A percentile compares a stretch with the other conserved stretches of the same genome.
phyloP scores from a whole-genome alignment of 2,329 filamentous ascomycete genomes.

The Cercospora nicotianae region DNA sequence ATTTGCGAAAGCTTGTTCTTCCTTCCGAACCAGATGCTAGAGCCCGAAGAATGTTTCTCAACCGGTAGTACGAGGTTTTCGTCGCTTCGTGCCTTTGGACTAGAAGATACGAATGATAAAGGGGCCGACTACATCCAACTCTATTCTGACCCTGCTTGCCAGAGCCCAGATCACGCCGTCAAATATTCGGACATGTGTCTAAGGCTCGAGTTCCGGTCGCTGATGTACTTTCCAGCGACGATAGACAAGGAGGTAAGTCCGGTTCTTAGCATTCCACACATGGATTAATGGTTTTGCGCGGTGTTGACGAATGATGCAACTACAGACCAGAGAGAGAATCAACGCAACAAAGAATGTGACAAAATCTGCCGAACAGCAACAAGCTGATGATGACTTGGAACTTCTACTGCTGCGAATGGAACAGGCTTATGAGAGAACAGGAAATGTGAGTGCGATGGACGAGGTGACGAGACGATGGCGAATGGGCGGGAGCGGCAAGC shows the following conservation, averaged over 20 bases:
- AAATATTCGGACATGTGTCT: background rate
- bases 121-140: background rate
- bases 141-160: background rate
- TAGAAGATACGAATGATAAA: background rate
- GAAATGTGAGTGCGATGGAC: background rate
- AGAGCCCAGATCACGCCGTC: background rate
- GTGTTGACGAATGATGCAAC: background rate
- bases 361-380: background rate
- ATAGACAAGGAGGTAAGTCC: background rate
- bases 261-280: no score
- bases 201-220: background rate
- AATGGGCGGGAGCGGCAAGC: background rate
- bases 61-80: background rate
- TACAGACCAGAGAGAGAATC: background rate
- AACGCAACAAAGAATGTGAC: background rate
- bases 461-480: background rate
- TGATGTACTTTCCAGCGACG: background rate
- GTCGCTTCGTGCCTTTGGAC: background rate
- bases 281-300: no score
- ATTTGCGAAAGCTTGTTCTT: background rate
- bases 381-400: background rate
- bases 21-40: background rate
- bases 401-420: background rate
- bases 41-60: background rate
- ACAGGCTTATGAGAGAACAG: background rate